Conservation (phyloP, 148 eudicot genomes). For the Diospyros kaki region DNA sequence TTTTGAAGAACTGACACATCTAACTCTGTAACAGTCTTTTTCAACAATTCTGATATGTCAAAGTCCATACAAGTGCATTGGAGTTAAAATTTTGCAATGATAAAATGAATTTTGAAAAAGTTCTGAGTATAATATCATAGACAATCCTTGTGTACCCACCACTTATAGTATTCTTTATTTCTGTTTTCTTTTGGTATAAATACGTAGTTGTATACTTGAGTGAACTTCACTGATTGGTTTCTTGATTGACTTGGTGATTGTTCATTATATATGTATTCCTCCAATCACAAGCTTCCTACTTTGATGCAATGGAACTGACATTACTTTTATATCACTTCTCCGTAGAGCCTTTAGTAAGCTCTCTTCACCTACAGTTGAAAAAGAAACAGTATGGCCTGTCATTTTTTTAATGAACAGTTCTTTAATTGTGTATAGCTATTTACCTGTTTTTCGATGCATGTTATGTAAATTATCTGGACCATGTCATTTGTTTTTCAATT, state of each 20-base stretch:
- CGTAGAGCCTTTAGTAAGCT: background rate
- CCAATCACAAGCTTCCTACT: background rate
- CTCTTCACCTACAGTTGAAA: background rate
- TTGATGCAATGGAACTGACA: background rate
- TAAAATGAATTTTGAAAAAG: conserved; percentile 1
- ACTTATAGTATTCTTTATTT: background rate
- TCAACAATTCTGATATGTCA: background rate
- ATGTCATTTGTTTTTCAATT: background rate
- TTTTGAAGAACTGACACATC: background rate
- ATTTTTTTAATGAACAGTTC: background rate
- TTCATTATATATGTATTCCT: background rate
- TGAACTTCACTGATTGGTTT: background rate
- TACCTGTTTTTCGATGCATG: no score
- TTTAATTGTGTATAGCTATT: background rate
- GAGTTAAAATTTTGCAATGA: background rate
- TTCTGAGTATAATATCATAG: background rate
- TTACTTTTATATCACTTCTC: background rate
- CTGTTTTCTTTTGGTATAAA: background rate
- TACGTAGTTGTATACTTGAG: background rate
- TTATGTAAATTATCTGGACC: background rate
- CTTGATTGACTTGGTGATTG: background rate
- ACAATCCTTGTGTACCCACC: background rate
- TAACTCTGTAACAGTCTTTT: no score
- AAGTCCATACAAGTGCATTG: background rate
- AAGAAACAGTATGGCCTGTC: no score